phyloP scores from a whole-genome alignment of 805 yeast species.

The Starmerella geochares region DNA sequence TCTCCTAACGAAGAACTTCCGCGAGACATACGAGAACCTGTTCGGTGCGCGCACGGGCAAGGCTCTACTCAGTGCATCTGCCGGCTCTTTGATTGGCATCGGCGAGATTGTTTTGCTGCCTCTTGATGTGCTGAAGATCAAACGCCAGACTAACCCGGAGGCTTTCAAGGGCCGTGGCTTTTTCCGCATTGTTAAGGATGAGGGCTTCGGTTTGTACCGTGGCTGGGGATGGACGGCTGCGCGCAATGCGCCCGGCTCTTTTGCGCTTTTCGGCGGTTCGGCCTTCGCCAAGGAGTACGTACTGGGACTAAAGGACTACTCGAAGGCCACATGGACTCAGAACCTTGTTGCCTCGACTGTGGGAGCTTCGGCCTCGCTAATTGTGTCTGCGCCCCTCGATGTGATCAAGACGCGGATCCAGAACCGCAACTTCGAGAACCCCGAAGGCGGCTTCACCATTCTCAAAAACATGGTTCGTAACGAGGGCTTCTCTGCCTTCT shows the following conservation, averaged over 20 bases:
- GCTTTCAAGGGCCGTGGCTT: conserved; percentile 98
- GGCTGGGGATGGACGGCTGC: conserved; percentile 99
- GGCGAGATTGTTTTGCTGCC: conserved; percentile 92
- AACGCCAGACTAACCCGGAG: conserved; percentile 99
- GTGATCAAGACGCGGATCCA: conserved; percentile 97
- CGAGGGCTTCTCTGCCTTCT: conserved; percentile 83
- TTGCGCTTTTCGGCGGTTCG: conserved; percentile 95
- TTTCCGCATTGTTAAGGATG: conserved; percentile 71
- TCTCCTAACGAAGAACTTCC: conserved; percentile 66
- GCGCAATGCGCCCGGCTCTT: conserved; percentile 98
- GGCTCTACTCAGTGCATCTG: conserved; percentile 93
- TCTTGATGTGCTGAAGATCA: conserved; percentile 89
- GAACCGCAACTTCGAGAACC: conserved; percentile 89
- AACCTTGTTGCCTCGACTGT: conserved; percentile 88
- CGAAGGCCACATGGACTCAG: conserved; percentile 87
- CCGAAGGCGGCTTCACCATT: conserved; percentile 86
- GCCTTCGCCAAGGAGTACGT: conserved; percentile 97
- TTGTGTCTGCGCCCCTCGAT: conserved; percentile 95
- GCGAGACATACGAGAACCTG: conserved; percentile 53
- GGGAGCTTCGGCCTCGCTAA: conserved; percentile 94
- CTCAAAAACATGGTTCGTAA: conserved; percentile 84
- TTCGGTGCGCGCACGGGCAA: conserved; percentile 95
- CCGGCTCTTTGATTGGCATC: conserved; percentile 94
- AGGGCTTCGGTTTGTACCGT: conserved; percentile 85
- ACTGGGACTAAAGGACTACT: conserved; percentile 74